A percentile compares a stretch with the other conserved stretches of the same genome.
Conservation (phyloP, 495 filamentous ascomycete genomes). For the Talaromyces liani region DNA sequence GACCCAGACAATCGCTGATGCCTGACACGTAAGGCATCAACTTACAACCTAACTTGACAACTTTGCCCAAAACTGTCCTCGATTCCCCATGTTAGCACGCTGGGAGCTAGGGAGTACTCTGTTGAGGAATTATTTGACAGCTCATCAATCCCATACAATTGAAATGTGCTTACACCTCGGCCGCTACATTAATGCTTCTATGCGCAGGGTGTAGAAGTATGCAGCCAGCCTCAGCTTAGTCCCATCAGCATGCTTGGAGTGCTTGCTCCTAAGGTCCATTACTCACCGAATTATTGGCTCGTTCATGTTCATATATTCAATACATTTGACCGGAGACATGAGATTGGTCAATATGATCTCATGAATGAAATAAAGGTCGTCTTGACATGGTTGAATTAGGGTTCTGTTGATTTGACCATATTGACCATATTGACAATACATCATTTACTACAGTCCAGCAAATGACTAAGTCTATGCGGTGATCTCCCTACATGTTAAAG, state of each 20-base stretch:
- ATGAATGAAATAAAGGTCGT: neutral
- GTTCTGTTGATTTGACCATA: neutral
- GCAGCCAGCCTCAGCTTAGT: neutral
- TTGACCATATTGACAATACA: neutral
- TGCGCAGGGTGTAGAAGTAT: neutral
- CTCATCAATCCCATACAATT: neutral
- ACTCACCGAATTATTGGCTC: neutral
- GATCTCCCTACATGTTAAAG: too few relatives aligned
- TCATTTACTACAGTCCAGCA: neutral
- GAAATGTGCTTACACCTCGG: neutral
- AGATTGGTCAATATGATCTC: neutral
- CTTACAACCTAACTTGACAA: neutral
- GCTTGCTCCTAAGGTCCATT: neutral
- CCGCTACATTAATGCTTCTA: neutral
- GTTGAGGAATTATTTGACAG: neutral
- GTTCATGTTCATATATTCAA: neutral
- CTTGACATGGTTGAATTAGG: neutral
- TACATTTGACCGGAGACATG: neutral
- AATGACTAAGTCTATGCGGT: too few relatives aligned
- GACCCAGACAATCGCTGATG: neutral
- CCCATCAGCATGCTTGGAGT: neutral
- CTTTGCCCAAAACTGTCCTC: too few relatives aligned
- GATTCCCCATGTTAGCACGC: too few relatives aligned
- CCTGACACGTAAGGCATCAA: neutral
- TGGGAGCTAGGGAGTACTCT: too few relatives aligned